Conservation (phyloP, 805 yeast genomes). For the Wickerhamomyces rabaulensis region DNA sequence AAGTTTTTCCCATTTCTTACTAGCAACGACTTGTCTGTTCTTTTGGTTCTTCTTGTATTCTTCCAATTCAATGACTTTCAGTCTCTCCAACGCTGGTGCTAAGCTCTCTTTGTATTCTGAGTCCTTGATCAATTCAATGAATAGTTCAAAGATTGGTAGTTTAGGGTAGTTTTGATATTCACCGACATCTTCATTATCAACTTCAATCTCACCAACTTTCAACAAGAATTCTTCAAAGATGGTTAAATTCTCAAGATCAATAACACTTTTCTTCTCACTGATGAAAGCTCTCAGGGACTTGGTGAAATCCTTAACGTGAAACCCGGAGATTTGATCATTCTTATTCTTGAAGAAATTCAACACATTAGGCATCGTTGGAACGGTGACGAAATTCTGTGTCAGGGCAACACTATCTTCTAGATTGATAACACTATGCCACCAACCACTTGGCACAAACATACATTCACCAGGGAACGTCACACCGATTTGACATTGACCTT, state of each 20-base stretch:
- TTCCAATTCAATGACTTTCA: constrained; percentile 31
- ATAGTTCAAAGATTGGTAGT: constrained; percentile 60
- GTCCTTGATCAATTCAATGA: constrained; percentile 43
- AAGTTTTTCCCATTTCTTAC: constrained; percentile 51
- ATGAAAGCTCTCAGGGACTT: constrained; percentile 28
- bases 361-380: constrained; percentile 52
- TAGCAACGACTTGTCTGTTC: constrained; percentile 29
- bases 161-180: constrained; percentile 35
- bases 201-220: constrained; percentile 22
- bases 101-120: constrained; percentile 33
- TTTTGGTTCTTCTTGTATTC: constrained; percentile 17
- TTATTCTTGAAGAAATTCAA: constrained; percentile 64
- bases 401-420: constrained; percentile 77
- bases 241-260: constrained; percentile 4
- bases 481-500: constrained; percentile 53
- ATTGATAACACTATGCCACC: constrained; percentile 97
- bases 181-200: constrained; percentile 60
- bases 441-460: constrained; percentile 87
- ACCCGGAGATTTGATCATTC: constrained; percentile 74
- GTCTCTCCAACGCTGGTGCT: constrained; percentile 27
- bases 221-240: constrained; percentile 26
- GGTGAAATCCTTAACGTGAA: constrained; percentile 51
- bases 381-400: constrained; percentile 85
- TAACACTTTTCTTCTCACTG: constrained; percentile 1
- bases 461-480: constrained; percentile 79